Evolutionary conservation across 2,329 filamentous ascomycete species (phyloP), one percentile per base, ranked within the genome.

Genomic region (Lithohypha guttulata): DNA sequence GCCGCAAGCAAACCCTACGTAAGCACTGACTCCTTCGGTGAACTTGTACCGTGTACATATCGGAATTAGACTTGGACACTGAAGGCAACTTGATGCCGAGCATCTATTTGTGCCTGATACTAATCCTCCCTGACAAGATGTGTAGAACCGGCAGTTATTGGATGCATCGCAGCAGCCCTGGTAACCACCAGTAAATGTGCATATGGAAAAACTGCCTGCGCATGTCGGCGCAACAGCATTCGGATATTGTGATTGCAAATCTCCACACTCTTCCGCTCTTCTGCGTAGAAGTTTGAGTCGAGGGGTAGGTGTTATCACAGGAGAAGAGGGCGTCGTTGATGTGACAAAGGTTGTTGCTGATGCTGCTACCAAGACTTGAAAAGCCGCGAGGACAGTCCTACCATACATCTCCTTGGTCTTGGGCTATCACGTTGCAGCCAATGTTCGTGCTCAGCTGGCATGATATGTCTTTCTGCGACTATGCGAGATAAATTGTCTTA

Each of bases 1-100:
- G 19, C 33, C 33, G 19, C 33, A 35, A 22, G 18, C 33, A 15
- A 23, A 35, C 10, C 33, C 33, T n/a, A 22, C 33, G 25, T 35
- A 35, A 22, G 18, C 10, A n/a, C 33, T 15, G 4, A 8, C 15
- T 7, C 28, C 15, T 8, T 31, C 28, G 28, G 8, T 8, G 28
- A 35, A 23, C n/a, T 17, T 4, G 13, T 23, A 35, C 6, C 7
- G 4, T 4, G 7, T 8, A 20, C 33, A 35, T 11, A 22, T 22
- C 4, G 33, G 33, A 14, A 4, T 23, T 21, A 20, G 18, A 4
- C 11, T 4, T 14, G 33, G 33, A 25, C 33, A 35, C 14, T 35
- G 33, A 4, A 35, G 15, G 19, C 33, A 35, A n/a, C n/a, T n/a
- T n/a, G n/a, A n/a, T n/a, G 18, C n/a, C 6, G 33, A 10, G 6